Conservation (phyloP, 257 asterid genomes). For the Orobanche coerulescens region DNA sequence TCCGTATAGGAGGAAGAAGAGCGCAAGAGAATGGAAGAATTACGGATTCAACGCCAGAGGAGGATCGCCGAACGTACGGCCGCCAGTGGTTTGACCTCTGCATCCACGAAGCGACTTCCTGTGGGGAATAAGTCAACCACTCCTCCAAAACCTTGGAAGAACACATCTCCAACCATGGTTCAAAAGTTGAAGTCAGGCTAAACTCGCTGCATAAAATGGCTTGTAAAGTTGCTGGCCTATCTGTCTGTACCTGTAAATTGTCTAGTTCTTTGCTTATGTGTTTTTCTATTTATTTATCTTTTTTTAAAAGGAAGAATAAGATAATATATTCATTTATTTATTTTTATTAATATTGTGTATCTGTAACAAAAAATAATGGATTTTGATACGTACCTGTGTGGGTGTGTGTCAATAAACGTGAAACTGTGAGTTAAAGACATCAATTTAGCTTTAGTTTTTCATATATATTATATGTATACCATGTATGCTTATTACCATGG, state of each 20-base stretch:
- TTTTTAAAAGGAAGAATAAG: too few relatives aligned
- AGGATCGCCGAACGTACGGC: slow-evolving; percentile 79
- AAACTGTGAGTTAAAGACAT: slow-evolving; percentile 1
- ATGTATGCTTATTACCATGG: too few relatives aligned
- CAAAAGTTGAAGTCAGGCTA: slow-evolving; percentile 15
- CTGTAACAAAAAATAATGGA: slow-evolving; percentile 16
- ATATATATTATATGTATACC: too few relatives aligned
- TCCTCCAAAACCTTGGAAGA: slow-evolving; percentile 35
- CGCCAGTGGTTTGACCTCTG: slow-evolving; percentile 28
- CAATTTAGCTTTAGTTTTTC: too few relatives aligned
- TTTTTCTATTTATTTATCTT: slow-evolving; percentile 11
- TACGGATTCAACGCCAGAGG: slow-evolving; percentile 50
- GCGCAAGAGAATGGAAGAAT: slow-evolving; percentile 63
- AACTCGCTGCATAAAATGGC: slow-evolving; percentile 13
- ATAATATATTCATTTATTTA: slow-evolving; percentile 34
- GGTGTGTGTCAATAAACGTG: slow-evolving; percentile 19
- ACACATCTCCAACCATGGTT: slow-evolving; percentile 15
- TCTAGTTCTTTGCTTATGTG: slow-evolving; percentile 21
- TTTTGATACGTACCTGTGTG: slow-evolving; percentile 25
- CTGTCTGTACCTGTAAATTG: slow-evolving; percentile 34
- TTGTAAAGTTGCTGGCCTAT: slow-evolving; percentile 10
- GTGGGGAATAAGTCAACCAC: slow-evolving; percentile 45
- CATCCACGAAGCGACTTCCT: slow-evolving; percentile 37
- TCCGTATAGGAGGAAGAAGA: slow-evolving; percentile 61
- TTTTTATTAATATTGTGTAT: slow-evolving; percentile 21